Evolutionary conservation across 2,329 filamentous ascomycete species (phyloP), one percentile per base, ranked within the genome.

Genomic region (Hypoxylon sp.): DNA sequence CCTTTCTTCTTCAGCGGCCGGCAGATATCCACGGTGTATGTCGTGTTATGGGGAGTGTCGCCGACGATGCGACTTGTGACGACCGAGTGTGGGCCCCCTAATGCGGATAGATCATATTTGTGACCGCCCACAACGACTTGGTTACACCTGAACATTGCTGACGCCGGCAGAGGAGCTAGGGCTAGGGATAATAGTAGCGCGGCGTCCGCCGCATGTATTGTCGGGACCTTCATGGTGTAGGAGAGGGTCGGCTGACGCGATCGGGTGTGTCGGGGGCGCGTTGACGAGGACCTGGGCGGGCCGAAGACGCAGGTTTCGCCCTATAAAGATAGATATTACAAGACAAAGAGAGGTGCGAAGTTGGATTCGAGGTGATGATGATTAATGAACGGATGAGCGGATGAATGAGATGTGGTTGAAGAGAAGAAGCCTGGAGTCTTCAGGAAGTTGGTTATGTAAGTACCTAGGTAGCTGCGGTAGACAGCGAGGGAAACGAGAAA

Each of bases 11-110:
- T 87, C 71, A 97, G 81, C 5, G 88, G 84, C 57, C 84, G 81
- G 81, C 94, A 97, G 53, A 97, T 84, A 75, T 97, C 92, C 63
- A 97, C 78, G 0, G 92, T 94, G 79, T 94, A 97, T 47, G 93
- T 95, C 26, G 90, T 93, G 79, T 96, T 96, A 67, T 83, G 84
- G 29, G 87, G 83, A 14, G 84, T 83, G 14, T 83, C 85, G 19
- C 85, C 84, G 35, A 85, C 80, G 70, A 84, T 83, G 72, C 83
- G 84, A 75, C 82, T 84, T 53, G 88, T 88, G 60, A 93, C 85
- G 39, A 94, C 89, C 0, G 89, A 88, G 78, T 91, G 91, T 35
- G 91, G 90, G 1, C 92, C 92, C 5, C 82, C 83, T 6, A 94
- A 86, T 70, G 84, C 79, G 26, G 83, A 82, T 31, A 95, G 83